phyloP scores from a whole-genome alignment of 129 eudicot genomes.

The Solidago caesia region DNA sequence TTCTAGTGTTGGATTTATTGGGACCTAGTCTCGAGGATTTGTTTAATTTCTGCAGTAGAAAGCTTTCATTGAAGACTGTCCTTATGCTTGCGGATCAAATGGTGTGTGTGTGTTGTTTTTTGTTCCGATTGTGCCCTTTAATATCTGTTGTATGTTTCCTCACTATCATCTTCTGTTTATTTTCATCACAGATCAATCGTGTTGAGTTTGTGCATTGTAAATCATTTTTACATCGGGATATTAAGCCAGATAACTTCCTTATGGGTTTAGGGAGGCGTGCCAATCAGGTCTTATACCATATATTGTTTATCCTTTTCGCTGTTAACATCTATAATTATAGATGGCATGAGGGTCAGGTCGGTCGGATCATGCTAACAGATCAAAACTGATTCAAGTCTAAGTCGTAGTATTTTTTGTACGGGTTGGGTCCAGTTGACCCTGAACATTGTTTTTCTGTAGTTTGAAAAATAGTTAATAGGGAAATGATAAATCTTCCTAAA shows the following conservation, averaged over 20 bases:
- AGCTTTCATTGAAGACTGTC: constrained; percentile 84
- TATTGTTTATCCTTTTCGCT: neutral
- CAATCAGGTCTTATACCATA: constrained; percentile 54
- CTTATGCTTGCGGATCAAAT: constrained; percentile 98
- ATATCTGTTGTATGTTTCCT: neutral
- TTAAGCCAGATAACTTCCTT: constrained; percentile 92
- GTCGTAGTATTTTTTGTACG: no score
- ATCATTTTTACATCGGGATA: constrained; percentile 88
- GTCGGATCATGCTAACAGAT: no score
- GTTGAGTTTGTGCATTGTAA: constrained; percentile 76
- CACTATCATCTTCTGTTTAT: neutral
- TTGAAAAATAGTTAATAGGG: no score
- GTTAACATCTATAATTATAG: neutral
- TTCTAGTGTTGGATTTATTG: constrained; percentile 82
- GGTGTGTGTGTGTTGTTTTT: constrained; percentile 38
- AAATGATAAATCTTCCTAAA: no score
- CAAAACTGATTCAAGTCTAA: neutral
- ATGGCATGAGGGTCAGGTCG: neutral
- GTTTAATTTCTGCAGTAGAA: constrained; percentile 85
- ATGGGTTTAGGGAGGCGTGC: constrained; percentile 97
- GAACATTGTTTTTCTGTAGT: no score
- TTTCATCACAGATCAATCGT: constrained; percentile 57
- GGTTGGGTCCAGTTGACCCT: no score
- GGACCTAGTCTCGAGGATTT: constrained; percentile 96
- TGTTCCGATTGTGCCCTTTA: neutral